Evolutionary conservation across 2,329 filamentous ascomycete genomes (phyloP).

Genomic region (Drechslerella dactyloides): DNA sequence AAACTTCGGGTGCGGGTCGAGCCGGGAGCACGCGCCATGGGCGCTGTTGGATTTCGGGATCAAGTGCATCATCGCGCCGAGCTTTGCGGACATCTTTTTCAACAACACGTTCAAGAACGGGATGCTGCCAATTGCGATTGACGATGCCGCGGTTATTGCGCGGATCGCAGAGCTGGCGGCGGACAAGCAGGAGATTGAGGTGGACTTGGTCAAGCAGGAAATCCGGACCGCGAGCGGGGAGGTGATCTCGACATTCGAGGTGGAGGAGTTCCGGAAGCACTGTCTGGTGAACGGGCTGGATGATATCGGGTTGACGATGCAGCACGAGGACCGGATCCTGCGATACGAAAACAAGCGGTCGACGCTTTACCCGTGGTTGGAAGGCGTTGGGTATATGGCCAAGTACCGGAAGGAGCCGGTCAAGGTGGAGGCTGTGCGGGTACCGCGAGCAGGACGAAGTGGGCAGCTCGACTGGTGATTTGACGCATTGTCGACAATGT

Average conservation of each 20-base stretch:
- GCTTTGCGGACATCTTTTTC: slow-evolving; percentile 92
- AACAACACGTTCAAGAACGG: slow-evolving; percentile 99
- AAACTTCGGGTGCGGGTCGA: slow-evolving; percentile 95
- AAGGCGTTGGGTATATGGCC: slow-evolving; percentile 79
- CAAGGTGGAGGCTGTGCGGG: slow-evolving; percentile 66
- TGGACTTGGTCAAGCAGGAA: slow-evolving; percentile 83
- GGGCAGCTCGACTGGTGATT: slow-evolving; percentile 40
- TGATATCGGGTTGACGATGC: slow-evolving; percentile 93
- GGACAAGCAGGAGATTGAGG: slow-evolving; percentile 81
- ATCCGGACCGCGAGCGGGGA: slow-evolving; percentile 78
- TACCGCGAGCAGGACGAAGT: slow-evolving; percentile 46
- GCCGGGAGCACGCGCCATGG: slow-evolving; percentile 95
- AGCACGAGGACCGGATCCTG: slow-evolving; percentile 85
- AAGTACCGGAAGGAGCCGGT: slow-evolving; percentile 65
- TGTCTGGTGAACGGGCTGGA: slow-evolving; percentile 92
- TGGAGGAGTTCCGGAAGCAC: slow-evolving; percentile 93
- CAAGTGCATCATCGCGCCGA: slow-evolving; percentile 87
- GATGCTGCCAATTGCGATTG: slow-evolving; percentile 86
- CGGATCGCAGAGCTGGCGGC: slow-evolving; percentile 77
- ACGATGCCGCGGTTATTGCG: slow-evolving; percentile 70
- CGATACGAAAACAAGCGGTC: slow-evolving; percentile 80
- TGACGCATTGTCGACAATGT: no score
- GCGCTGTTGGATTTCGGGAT: slow-evolving; percentile 96
- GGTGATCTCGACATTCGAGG: slow-evolving; percentile 78
- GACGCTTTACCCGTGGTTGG: slow-evolving; percentile 83